Conservation (phyloP, 179 eudicot species). For the Spergularia azorica region DNA sequence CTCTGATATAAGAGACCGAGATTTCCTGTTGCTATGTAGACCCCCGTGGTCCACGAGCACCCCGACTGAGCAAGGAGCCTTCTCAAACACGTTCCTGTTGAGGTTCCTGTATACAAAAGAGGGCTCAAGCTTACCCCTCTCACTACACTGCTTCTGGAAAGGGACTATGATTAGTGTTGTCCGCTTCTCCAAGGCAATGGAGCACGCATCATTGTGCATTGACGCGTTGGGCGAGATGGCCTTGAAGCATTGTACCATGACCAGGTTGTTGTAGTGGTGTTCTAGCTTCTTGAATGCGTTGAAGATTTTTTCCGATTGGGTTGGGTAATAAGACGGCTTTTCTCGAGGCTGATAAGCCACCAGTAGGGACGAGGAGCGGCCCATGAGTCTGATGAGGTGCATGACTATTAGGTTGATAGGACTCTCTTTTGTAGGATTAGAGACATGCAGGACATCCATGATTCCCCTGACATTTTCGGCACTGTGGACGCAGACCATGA, state of each 20-base stretch:
- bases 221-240: constrained; percentile 50
- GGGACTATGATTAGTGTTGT: constrained; percentile 45
- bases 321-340: constrained; percentile 30
- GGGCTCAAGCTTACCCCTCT: constrained; percentile 26
- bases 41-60: constrained; percentile 41
- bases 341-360: constrained; percentile 40
- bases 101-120: constrained; percentile 36
- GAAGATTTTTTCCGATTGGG: constrained; percentile 43
- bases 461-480: constrained; percentile 34
- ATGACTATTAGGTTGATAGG: constrained; percentile 41
- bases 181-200: constrained; percentile 47
- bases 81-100: constrained; percentile 37
- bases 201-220: constrained; percentile 57
- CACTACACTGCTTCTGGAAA: constrained; percentile 38
- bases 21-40: constrained; percentile 16
- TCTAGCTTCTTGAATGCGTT: constrained; percentile 40
- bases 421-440: constrained; percentile 35
- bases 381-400: constrained; percentile 48
- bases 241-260: constrained; percentile 34
- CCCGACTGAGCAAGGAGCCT: constrained; percentile 56
- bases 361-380: constrained; percentile 45
- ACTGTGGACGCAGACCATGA: constrained; percentile 47
- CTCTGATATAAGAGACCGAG: constrained; percentile 12
- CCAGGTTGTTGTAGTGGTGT: constrained; percentile 27
- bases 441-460: constrained; percentile 35